phyloP scores from a whole-genome alignment of 768 basidiomycete species.

The Suillus paluster region DNA sequence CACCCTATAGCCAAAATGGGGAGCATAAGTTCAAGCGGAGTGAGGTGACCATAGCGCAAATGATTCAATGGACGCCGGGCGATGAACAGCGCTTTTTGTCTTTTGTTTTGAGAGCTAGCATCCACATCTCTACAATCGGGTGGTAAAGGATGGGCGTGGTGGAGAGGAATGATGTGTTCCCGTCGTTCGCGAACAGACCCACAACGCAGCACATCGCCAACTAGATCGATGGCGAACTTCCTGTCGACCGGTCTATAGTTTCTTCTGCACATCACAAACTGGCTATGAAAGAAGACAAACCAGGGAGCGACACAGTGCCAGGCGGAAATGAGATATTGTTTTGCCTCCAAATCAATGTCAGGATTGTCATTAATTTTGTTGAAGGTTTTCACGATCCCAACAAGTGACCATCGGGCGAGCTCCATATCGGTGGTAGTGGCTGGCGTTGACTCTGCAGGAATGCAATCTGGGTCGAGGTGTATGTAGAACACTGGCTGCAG shows the following conservation, averaged over 20 bases:
- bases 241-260: neutral
- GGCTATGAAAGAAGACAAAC: neutral
- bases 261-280: neutral
- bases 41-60: neutral
- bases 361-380: neutral
- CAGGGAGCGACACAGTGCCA: neutral
- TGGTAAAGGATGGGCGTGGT: neutral
- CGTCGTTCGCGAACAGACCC: no score
- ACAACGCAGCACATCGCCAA: neutral
- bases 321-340: neutral
- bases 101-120: neutral
- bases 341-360: no score
- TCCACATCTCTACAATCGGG: neutral
- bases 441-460: neutral
- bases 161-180: neutral
- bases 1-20: neutral
- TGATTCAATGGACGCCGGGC: neutral
- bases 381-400: neutral
- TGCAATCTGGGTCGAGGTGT: neutral
- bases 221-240: neutral
- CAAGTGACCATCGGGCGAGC: neutral
- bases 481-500: constrained; percentile 2
- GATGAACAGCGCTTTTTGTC: neutral
- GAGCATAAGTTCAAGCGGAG: neutral
- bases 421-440: neutral